Evolutionary conservation across 2,329 filamentous ascomycete genomes (phyloP), one percentile per base, ranked within the genome.

Genomic region (Arachnomyces sp.): DNA sequence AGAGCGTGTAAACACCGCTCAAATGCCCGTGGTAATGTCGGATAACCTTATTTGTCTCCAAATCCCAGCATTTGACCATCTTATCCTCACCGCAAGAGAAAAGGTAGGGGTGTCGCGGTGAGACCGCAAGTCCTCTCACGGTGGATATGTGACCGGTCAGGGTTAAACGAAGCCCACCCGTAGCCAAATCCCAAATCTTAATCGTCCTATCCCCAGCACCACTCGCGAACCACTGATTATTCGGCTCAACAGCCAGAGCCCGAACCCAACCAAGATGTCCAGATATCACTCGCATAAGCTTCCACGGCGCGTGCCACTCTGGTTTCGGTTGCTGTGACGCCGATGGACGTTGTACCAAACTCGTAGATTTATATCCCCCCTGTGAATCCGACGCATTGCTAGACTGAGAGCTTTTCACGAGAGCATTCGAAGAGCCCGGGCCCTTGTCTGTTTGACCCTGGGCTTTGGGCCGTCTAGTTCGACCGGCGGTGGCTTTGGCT

Each of bases 1-100:
- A 78, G 4, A 98, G 71, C 1, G 89, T 89, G 66, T 98, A 98
- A 3, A 98, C 92, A 48, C 92, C 92, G 53, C 86, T 94, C 15
- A 98, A 70, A 66, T 98, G 92, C 13, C 93, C 93, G 61, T 98
- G 92, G 62, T 96, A 98, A 65, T 95, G 88, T 30, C 90, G 79
- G 57, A 96, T 95, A 44, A 98, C 92, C 65, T 95, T 95, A 70
- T 98, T 98, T n/a, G 90, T 95, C 65, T 98, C 92, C 49, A 98
- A 69, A 68, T 98, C 92, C 92, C 92, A 98, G 67, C 92, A 98
- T 66, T 98, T 98, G 47, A 98, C 92, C 89, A 95, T 95, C 71
- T 98, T 98, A 63, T 98, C 92, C 65, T 98, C 92, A 43, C 87
- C 93, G 57, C 92, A 98, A 8, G 88, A 94, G 65, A 98, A 98